These are phyloP conservation scores for Umbelopsis vinacea DNA, from an alignment of 192 early-diverging fungal species.

Conservation along the genomic window DNA sequence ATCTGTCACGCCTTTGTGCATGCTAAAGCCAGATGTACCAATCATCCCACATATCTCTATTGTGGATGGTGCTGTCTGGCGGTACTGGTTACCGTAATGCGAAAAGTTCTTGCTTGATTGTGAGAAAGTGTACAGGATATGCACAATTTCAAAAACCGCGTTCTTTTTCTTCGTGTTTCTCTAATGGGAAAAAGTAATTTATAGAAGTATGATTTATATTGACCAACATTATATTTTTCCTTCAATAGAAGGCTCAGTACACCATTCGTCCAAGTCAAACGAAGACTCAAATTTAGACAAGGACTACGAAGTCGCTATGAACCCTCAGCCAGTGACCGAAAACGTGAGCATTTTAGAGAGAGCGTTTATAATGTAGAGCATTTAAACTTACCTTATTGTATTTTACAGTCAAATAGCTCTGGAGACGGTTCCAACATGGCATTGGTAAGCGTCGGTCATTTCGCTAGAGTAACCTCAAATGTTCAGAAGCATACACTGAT, in stretches of 20 bases:
- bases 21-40: not conserved
- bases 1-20: not conserved
- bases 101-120: not conserved
- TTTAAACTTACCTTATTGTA: not conserved
- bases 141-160: not conserved
- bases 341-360: not conserved
- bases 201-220: not conserved
- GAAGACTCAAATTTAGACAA: not conserved
- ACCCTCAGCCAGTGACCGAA: not conserved
- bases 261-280: slow-evolving; percentile 1
- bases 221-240: not conserved
- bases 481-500: too few species aligned
- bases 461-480: too few species aligned
- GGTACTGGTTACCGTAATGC: not conserved
- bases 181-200: not conserved
- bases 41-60: not conserved
- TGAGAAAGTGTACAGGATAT: slow-evolving; percentile 3
- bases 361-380: not conserved
- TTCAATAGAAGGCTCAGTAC: slow-evolving; percentile 8
- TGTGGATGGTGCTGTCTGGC: not conserved
- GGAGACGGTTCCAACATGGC: too few species aligned
- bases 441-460: too few species aligned
- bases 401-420: too few species aligned
- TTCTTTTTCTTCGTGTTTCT: not conserved
- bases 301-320: not conserved